Conservation (phyloP, 2,329 filamentous ascomycete species). For the Talaromyces atroroseus region DNA sequence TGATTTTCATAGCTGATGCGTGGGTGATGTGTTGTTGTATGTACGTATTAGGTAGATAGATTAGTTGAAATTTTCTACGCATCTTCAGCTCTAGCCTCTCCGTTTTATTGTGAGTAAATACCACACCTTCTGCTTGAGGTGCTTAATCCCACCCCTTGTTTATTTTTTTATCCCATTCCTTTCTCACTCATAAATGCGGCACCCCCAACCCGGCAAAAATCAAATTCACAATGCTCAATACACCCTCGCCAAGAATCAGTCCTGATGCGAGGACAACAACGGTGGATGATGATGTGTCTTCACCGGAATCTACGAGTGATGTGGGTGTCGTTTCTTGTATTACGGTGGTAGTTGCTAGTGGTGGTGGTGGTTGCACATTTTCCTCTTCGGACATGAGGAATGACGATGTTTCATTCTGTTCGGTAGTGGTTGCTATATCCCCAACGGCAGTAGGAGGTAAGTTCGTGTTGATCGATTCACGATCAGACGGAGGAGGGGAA, state of each 20-base stretch:
- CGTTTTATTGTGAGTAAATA: background rate
- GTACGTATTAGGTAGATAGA: background rate
- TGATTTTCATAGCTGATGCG: background rate
- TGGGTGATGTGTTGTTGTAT: background rate
- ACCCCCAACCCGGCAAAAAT: constrained; percentile 70
- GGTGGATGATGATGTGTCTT: constrained; percentile 47
- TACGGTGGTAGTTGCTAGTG: background rate
- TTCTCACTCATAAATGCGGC: constrained; percentile 57
- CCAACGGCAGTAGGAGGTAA: background rate
- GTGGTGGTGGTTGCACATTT: background rate
- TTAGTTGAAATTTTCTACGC: background rate
- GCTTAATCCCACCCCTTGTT: background rate
- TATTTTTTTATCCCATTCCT: background rate
- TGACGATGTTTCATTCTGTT: background rate
- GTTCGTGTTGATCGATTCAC: background rate
- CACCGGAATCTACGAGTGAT: constrained; percentile 6
- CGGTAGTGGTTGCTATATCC: background rate
- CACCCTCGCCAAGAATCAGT: constrained; percentile 85
- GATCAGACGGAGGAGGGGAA: background rate
- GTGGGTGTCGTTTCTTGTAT: background rate
- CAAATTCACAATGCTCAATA: constrained; percentile 87
- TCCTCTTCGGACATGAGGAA: background rate
- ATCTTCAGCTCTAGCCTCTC: background rate
- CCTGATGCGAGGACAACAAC: constrained; percentile 87
- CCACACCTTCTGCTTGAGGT: too few relatives aligned